phyloP scores from a whole-genome alignment of 1,284 basidiomycete species.

The Marasmius oreades region DNA sequence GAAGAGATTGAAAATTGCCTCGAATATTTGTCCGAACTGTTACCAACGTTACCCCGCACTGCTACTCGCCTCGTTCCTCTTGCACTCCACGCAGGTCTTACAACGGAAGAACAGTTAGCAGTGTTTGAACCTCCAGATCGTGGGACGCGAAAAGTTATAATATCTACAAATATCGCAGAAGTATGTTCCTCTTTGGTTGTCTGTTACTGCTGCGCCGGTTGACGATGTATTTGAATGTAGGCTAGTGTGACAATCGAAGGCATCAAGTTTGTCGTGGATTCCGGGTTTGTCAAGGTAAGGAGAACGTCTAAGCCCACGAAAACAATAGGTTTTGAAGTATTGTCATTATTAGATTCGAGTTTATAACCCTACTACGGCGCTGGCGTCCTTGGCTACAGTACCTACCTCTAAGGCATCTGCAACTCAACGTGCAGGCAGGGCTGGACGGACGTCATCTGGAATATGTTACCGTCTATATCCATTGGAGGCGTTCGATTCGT shows the following conservation, averaged over 20 bases:
- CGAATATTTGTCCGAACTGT: constrained; percentile 76
- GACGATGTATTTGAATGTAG: constrained; percentile 30
- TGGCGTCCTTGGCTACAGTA: constrained; percentile 79
- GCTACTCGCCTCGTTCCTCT: constrained; percentile 63
- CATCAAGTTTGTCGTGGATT: constrained; percentile 93
- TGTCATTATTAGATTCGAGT: constrained; percentile 61
- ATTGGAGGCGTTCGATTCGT: constrained; percentile 49
- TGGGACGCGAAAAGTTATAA: constrained; percentile 84
- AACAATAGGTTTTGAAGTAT: neutral
- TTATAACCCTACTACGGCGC: constrained; percentile 77
- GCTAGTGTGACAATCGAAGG: constrained; percentile 97
- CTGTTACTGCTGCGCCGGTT: neutral
- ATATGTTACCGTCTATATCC: constrained; percentile 95
- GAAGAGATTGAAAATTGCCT: constrained; percentile 94
- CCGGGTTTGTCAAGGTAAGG: constrained; percentile 89
- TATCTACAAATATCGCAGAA: constrained; percentile 96
- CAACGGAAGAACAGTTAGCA: constrained; percentile 80
- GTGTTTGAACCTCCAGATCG: constrained; percentile 78
- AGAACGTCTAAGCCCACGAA: neutral
- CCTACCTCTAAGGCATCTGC: constrained; percentile 84
- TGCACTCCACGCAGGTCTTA: constrained; percentile 86
- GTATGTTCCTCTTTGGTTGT: constrained; percentile 33
- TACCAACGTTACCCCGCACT: constrained; percentile 69
- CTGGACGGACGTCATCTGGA: constrained; percentile 87
- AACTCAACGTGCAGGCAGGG: constrained; percentile 85